phyloP scores from a whole-genome alignment of 306 rosid species.

The Abrus precatorius region DNA sequence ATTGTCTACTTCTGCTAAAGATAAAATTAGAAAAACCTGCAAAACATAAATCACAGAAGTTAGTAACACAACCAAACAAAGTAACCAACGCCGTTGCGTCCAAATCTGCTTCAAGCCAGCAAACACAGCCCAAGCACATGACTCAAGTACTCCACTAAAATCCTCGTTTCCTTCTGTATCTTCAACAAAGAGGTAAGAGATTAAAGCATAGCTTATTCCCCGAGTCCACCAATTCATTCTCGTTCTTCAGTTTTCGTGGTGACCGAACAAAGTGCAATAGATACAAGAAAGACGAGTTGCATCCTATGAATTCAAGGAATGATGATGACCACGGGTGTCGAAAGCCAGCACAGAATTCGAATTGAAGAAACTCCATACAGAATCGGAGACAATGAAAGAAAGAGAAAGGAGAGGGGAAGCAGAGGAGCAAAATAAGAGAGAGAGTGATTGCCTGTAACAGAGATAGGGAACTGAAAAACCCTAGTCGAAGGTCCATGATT shows the following conservation, averaged over 20 bases:
- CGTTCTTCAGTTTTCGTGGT: not conserved
- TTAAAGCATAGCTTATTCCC: no score
- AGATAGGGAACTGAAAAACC: conserved; percentile 49
- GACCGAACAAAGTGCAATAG: not conserved
- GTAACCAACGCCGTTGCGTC: not conserved
- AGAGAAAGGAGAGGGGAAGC: not conserved
- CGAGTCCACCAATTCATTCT: not conserved
- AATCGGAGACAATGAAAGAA: not conserved
- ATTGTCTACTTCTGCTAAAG: conserved; percentile 55
- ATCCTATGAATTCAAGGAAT: conserved; percentile 21
- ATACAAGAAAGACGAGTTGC: not conserved
- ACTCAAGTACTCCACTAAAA: conserved; percentile 12
- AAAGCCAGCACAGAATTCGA: not conserved
- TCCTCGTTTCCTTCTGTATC: not conserved
- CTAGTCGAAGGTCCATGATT: conserved; percentile 61
- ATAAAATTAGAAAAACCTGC: conserved; percentile 67
- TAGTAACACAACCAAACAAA: conserved; percentile 28
- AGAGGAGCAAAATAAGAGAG: conserved; percentile 14
- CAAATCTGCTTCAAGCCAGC: conserved; percentile 21
- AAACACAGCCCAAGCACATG: conserved; percentile 13
- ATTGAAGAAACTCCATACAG: not conserved
- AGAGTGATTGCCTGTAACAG: conserved; percentile 68
- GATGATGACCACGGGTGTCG: not conserved
- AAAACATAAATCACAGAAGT: conserved; percentile 34
- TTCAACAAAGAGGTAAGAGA: not conserved